Percentiles rank a stretch among this genome's conserved stretches.
Conservation (phyloP, 768 basidiomycete species). For the Crepidotus variabilis region DNA sequence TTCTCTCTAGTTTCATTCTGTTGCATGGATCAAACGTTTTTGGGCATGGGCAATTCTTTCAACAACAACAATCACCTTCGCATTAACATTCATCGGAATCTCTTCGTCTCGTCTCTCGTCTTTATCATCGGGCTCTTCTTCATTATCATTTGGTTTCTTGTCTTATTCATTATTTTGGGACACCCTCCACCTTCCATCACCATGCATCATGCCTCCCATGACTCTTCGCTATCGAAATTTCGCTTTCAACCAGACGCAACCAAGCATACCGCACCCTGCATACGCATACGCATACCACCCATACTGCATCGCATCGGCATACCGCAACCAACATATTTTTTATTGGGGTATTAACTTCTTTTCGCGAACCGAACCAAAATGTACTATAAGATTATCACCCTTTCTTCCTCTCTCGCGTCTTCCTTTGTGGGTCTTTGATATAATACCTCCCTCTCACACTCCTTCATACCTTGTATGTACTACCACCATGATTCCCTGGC, state of each 20-base stretch:
- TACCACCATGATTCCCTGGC: too few relatives aligned
- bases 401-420: too few relatives aligned
- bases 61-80: too few relatives aligned
- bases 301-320: background rate
- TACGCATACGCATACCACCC: background rate
- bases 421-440: too few relatives aligned
- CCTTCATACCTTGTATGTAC: too few relatives aligned
- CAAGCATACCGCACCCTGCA: background rate
- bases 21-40: background rate
- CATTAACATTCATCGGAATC: background rate
- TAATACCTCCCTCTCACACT: too few relatives aligned
- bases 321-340: background rate
- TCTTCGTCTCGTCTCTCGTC: background rate
- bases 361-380: background rate
- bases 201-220: background rate
- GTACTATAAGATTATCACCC: background rate
- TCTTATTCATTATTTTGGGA: constrained; percentile 5
- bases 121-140: background rate
- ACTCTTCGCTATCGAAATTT: background rate
- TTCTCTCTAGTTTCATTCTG: background rate
- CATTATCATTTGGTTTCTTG: background rate
- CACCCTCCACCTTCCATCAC: background rate
- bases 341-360: background rate
- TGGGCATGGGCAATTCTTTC: background rate
- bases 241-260: background rate